Evolutionary conservation across 495 filamentous ascomycete genomes (phyloP).

Genomic region (Penicillium pancosmium): DNA sequence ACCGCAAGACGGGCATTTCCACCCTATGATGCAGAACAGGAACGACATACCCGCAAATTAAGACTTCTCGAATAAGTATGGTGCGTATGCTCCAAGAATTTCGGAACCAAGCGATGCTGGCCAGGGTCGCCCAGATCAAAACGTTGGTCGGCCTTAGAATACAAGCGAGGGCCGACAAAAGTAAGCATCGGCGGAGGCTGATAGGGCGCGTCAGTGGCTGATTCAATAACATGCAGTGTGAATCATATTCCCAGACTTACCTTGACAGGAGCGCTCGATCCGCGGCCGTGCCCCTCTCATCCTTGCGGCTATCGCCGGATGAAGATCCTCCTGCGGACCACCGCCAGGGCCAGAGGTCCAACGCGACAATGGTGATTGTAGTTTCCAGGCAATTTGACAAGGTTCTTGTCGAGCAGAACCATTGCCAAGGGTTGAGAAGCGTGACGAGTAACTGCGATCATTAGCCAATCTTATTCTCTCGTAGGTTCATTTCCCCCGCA

Average conservation of each 20-base stretch:
- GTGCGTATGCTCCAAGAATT: conserved; percentile 44
- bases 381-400: conserved; percentile 95
- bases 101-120: conserved; percentile 47
- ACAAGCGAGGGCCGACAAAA: conserved; percentile 80
- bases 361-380: conserved; percentile 76
- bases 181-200: conserved; percentile 66
- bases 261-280: conserved; percentile 10
- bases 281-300: conserved; percentile 11
- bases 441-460: conserved; percentile 59
- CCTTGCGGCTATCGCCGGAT: conserved; percentile 9
- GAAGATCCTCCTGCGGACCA: conserved; percentile 41
- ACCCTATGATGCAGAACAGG: background rate
- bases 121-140: conserved; percentile 75
- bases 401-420: conserved; percentile 91
- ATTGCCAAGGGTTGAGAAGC: conserved; percentile 89
- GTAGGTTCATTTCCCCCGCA: background rate
- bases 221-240: background rate
- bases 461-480: conserved; percentile 1
- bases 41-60: conserved; percentile 66
- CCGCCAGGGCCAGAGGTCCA: conserved; percentile 87
- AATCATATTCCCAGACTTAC: conserved; percentile 10
- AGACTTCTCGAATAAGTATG: conserved; percentile 60
- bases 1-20: no score
- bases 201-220: conserved; percentile 21
- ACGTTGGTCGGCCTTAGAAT: conserved; percentile 89